phyloP scores from a whole-genome alignment of 192 early-diverging fungal genomes.

The Coemansia sp. region DNA sequence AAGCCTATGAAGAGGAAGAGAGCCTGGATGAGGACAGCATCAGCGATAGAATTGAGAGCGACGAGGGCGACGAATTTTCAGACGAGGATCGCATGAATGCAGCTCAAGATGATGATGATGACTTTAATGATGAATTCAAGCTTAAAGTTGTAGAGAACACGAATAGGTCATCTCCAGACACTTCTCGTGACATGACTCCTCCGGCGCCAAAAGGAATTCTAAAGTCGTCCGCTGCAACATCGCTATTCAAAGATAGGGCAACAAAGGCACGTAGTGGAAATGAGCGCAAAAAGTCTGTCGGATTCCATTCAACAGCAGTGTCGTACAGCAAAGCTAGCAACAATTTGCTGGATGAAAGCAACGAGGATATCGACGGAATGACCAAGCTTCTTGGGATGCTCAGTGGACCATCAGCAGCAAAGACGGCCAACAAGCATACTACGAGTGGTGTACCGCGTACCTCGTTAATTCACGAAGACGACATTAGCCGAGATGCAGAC shows the following conservation, averaged over 20 bases:
- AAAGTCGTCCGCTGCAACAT: slow-evolving; percentile 10
- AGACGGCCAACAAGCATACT: background rate
- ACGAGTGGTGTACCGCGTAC: background rate
- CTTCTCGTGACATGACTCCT: background rate
- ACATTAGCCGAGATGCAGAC: too few relatives aligned
- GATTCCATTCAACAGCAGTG: slow-evolving; percentile 17
- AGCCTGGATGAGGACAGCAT: slow-evolving; percentile 7
- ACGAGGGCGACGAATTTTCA: slow-evolving; percentile 37
- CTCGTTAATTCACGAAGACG: slow-evolving; percentile 3
- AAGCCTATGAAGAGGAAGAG: slow-evolving; percentile 12
- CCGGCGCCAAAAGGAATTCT: slow-evolving; percentile 24
- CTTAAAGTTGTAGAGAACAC: slow-evolving; percentile 16
- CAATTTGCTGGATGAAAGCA: slow-evolving; percentile 24
- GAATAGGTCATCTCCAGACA: background rate
- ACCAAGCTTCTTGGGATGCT: slow-evolving; percentile 11
- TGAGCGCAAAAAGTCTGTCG: slow-evolving; percentile 20
- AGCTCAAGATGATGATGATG: slow-evolving; percentile 46
- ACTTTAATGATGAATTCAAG: slow-evolving; percentile 28
- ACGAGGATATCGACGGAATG: slow-evolving; percentile 21
- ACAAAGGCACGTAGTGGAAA: background rate
- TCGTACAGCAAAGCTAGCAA: slow-evolving; percentile 9
- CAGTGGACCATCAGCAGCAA: background rate
- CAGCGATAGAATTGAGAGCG: background rate
- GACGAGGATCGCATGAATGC: slow-evolving; percentile 43
- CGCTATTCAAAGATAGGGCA: slow-evolving; percentile 5